Evolutionary conservation across 2,329 filamentous ascomycete genomes (phyloP).

Genomic region (Xylariales sp.): DNA sequence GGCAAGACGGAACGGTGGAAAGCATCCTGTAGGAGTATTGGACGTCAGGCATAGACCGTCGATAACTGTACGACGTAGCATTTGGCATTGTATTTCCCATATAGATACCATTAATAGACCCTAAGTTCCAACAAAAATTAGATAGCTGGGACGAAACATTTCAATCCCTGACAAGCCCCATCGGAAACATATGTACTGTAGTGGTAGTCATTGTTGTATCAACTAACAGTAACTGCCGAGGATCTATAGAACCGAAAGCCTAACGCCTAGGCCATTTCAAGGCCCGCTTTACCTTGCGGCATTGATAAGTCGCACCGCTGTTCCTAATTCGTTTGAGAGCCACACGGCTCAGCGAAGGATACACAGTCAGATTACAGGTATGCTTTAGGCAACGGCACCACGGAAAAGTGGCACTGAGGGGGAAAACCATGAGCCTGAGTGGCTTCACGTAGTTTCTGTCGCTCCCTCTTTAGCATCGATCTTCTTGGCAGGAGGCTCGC

Average conservation of each 20-base stretch:
- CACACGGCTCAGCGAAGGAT: slow-evolving; percentile 22
- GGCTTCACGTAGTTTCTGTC: slow-evolving; percentile 40
- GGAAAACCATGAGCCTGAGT: slow-evolving; percentile 5
- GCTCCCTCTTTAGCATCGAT: slow-evolving; percentile 63
- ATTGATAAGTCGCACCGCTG: slow-evolving; percentile 9
- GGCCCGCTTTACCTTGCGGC: slow-evolving; percentile 4
- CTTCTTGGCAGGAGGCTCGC: slow-evolving; percentile 70
- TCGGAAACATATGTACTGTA: background rate
- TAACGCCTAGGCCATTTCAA: slow-evolving; percentile 29
- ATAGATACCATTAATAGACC: background rate
- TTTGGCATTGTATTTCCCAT: slow-evolving; percentile 10
- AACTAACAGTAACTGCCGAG: slow-evolving; percentile 14
- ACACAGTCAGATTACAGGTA: slow-evolving; percentile 18
- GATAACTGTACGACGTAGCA: slow-evolving; percentile 7
- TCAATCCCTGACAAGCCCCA: slow-evolving; percentile 1
- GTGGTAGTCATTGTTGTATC: slow-evolving; percentile 7
- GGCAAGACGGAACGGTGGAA: background rate
- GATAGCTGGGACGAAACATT: background rate
- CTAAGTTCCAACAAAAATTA: background rate
- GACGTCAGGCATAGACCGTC: background rate
- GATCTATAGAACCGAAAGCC: slow-evolving; percentile 27
- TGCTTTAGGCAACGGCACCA: slow-evolving; percentile 9
- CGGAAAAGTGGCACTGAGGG: slow-evolving; percentile 7
- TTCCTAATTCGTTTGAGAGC: slow-evolving; percentile 7
- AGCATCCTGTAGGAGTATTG: slow-evolving; percentile 3